Evolutionary conservation across 495 filamentous ascomycete species (phyloP), one percentile per base, ranked within the genome.

Genomic region (Hypomontagnella submonticulosa): DNA sequence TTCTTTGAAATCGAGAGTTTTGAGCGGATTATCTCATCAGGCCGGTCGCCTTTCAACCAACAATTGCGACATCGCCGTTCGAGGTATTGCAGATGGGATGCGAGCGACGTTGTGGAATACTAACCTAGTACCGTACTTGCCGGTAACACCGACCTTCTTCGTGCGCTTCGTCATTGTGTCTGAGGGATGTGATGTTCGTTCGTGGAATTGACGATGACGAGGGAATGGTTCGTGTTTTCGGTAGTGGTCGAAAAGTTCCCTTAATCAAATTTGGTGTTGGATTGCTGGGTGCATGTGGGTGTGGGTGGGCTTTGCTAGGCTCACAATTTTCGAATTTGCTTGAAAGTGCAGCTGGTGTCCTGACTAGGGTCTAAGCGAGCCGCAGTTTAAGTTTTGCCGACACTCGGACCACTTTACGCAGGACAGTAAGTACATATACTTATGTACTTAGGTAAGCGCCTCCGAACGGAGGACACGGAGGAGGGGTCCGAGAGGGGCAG

Each of bases 111-210:
- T 1, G 23, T 41, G 52, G 57, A 42, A 59, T 60, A 83, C 82
- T 70, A 71, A 85, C 82, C 82, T 83, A 63, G 80, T 83, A 78
- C 83, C 84, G 77, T 86, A 87, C 77, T 86, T 78, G 78, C 84
- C 86, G 84, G 84, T 87, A 70, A 87, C 83, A 75, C 93, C 92
- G 90, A 97, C 93, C 91, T 97, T 97, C 90, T 96, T 96, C 55
- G 92, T 97, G 83, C 92, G 88, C 85, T 96, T 96, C 75, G 92
- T 94, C 92, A 97, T 97, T 79, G 88, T 92, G 86, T 77, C 79
- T 78, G 76, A 67, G 37, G 51, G 18, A 41, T 44, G 44, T 67
- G 71, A 59, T 43, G 68, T 56, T 76, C 69, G 72, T 70, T 76
- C 75, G 72, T 77, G 74, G 74, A 68, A 80, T 77, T 72, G 73